phyloP scores from a whole-genome alignment of 345 rosid genomes.

The Salix brachista region DNA sequence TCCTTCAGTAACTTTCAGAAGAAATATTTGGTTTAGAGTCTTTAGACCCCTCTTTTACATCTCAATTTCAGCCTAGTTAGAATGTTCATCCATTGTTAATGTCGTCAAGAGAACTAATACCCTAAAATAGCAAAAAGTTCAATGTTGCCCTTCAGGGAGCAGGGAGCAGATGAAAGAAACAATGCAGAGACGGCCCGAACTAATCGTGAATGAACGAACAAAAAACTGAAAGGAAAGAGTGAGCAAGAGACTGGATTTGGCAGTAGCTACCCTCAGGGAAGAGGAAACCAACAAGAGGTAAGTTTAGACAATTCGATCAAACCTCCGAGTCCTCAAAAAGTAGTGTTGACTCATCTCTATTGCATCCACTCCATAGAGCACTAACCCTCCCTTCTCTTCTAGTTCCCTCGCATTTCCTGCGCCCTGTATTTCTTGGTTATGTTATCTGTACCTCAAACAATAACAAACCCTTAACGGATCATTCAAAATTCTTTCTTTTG shows the following conservation, averaged over 20 bases:
- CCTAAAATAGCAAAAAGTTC: not conserved
- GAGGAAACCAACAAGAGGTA: conserved; percentile 41
- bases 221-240: not conserved
- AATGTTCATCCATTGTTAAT: not conserved
- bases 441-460: conserved; percentile 4
- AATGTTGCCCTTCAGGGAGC: not conserved
- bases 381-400: conserved; percentile 28
- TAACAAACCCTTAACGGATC: not conserved
- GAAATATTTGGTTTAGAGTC: not conserved
- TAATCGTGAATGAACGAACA: not conserved
- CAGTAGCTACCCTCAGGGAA: conserved; percentile 28
- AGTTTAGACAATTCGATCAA: conserved; percentile 39
- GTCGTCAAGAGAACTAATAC: not conserved
- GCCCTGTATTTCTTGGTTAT: conserved; percentile 30
- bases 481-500: not conserved
- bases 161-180: not conserved
- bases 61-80: not conserved
- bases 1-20: not conserved
- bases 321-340: conserved; percentile 29
- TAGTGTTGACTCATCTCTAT: conserved; percentile 30
- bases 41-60: not conserved
- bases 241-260: conserved; percentile 29
- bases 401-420: conserved; percentile 24
- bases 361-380: conserved; percentile 37
- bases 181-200: not conserved